These are phyloP conservation scores for Thamnidium elegans DNA, from an alignment of 192 early-diverging fungal genomes.

Conservation along the genomic window DNA sequence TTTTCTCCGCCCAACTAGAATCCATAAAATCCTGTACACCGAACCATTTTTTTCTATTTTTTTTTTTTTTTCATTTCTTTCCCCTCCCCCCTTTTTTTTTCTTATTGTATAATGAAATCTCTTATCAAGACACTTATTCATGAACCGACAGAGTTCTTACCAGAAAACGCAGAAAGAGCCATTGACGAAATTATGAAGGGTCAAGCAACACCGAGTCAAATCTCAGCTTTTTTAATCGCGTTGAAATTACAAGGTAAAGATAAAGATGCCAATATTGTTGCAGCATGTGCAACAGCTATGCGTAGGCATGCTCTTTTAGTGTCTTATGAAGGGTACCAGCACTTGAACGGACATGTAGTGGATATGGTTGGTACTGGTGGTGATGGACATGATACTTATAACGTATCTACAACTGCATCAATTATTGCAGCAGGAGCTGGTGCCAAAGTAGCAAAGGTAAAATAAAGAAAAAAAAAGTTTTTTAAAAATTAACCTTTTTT, in stretches of 20 bases:
- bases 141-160: constrained; percentile 58
- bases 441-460: constrained; percentile 84
- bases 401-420: constrained; percentile 89
- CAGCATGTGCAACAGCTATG: constrained; percentile 74
- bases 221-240: constrained; percentile 81
- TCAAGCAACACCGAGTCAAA: constrained; percentile 77
- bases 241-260: constrained; percentile 73
- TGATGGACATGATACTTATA: constrained; percentile 96
- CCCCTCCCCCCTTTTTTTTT: not conserved
- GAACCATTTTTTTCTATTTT: not conserved
- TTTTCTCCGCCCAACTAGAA: too few relatives aligned
- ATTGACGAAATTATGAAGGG: constrained; percentile 76
- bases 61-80: constrained; percentile 5
- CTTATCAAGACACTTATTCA: constrained; percentile 67
- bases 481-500: constrained; percentile 8
- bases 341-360: constrained; percentile 52
- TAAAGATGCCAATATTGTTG: constrained; percentile 70
- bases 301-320: constrained; percentile 63
- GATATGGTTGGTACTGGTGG: constrained; percentile 99
- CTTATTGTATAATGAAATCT: constrained; percentile 30
- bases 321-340: constrained; percentile 42
- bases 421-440: constrained; percentile 93
- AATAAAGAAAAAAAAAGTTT: not conserved
- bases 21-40: too few relatives aligned
- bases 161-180: constrained; percentile 55